phyloP scores from a whole-genome alignment of 208 protist genomes.

The Endotrypanum monterogeii region DNA sequence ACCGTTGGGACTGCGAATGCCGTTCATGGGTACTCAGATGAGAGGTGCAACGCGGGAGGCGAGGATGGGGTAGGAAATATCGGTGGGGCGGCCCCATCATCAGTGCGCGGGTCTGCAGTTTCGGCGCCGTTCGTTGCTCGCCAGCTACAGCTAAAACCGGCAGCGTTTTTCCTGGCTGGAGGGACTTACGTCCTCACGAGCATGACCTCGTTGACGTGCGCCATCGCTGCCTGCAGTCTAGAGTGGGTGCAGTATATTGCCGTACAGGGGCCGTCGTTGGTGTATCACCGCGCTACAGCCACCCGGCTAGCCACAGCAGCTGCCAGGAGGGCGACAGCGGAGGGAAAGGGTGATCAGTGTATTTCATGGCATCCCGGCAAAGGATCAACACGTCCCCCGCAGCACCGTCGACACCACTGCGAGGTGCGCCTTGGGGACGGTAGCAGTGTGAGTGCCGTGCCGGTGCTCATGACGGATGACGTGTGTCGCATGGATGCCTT shows the following conservation, averaged over 20 bases:
- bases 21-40: background rate
- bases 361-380: slow-evolving; percentile 17
- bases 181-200: slow-evolving; percentile 49
- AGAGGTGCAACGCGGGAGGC: background rate
- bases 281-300: slow-evolving; percentile 53
- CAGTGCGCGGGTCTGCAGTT: slow-evolving; percentile 27
- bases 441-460: background rate
- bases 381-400: slow-evolving; percentile 19
- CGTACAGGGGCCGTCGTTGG: slow-evolving; percentile 43
- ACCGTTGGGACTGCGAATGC: background rate
- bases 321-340: slow-evolving; percentile 2
- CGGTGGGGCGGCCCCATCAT: slow-evolving; percentile 8
- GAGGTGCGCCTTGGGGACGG: slow-evolving; percentile 6
- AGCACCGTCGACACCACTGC: slow-evolving; percentile 43
- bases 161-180: slow-evolving; percentile 37
- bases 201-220: slow-evolving; percentile 61
- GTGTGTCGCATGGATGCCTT: slow-evolving; percentile 50
- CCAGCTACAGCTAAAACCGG: slow-evolving; percentile 18
- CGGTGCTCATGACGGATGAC: slow-evolving; percentile 22
- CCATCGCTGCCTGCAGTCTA: slow-evolving; percentile 54
- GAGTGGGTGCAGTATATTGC: slow-evolving; percentile 74
- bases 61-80: background rate
- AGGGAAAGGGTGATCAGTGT: background rate
- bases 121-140: slow-evolving; percentile 17
- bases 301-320: slow-evolving; percentile 19